Conservation (phyloP, 2,329 filamentous ascomycete genomes). For the Aspergillus amoenus region DNA sequence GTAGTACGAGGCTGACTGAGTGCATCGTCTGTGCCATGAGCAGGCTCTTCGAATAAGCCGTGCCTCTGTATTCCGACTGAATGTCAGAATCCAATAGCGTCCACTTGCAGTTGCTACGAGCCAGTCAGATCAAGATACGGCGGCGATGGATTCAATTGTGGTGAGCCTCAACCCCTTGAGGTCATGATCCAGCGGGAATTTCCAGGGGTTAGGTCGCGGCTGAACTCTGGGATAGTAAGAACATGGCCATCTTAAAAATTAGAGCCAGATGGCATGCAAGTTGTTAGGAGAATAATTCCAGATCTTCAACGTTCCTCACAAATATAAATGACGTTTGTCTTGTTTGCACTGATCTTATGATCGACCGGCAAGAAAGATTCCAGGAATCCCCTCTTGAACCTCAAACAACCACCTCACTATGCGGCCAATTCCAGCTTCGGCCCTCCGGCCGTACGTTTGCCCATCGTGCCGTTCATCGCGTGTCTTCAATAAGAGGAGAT, state of each 20-base stretch:
- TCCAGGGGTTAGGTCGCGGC: too few species aligned
- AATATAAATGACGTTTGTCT: constrained; percentile 6
- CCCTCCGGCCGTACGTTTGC: constrained; percentile 41
- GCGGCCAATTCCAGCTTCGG: constrained; percentile 32
- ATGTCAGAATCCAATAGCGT: not conserved
- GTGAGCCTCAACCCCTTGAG: too few species aligned
- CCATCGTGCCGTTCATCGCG: constrained; percentile 35
- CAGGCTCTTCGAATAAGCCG: not conserved
- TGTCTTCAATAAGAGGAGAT: constrained; percentile 27
- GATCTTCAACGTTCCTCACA: too few species aligned
- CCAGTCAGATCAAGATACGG: too few species aligned
- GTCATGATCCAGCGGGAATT: too few species aligned
- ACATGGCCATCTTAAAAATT: not conserved
- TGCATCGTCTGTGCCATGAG: not conserved
- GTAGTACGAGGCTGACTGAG: not conserved
- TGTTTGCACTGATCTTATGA: constrained; percentile 22
- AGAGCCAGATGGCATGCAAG: not conserved
- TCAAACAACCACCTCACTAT: constrained; percentile 26
- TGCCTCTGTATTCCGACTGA: not conserved
- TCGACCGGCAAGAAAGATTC: not conserved
- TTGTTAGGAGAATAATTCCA: not conserved
- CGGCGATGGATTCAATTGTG: too few species aligned
- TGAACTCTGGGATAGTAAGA: too few species aligned
- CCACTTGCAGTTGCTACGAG: too few species aligned
- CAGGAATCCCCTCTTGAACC: not conserved